Evolutionary conservation across 257 asterid genomes (phyloP).

Genomic region (Buddleja alternifolia): DNA sequence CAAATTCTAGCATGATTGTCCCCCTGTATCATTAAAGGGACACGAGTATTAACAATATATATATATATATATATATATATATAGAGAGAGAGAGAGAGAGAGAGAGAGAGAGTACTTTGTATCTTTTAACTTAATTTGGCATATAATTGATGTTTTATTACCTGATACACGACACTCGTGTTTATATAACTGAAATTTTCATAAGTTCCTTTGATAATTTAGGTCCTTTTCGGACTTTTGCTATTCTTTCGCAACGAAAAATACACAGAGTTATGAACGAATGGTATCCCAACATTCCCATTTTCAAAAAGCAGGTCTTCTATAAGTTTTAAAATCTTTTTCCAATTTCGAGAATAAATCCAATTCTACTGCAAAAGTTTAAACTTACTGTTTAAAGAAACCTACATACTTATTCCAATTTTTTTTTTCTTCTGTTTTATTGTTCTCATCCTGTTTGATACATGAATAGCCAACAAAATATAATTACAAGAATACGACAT

Average conservation of each 20-base stretch:
- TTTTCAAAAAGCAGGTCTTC: constrained; percentile 29
- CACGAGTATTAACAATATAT: too few species aligned
- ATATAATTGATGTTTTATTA: neutral
- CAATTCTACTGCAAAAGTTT: constrained; percentile 33
- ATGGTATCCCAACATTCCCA: constrained; percentile 14
- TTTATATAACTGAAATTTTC: neutral
- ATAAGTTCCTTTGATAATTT: neutral
- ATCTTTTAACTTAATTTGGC: neutral
- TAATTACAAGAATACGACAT: too few species aligned
- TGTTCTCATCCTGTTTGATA: too few species aligned
- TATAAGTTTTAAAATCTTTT: constrained; percentile 23
- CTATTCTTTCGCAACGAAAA: too few species aligned
- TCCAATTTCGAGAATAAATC: constrained; percentile 46
- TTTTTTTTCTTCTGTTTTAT: too few species aligned
- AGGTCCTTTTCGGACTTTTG: neutral
- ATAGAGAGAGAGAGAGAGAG: too few species aligned
- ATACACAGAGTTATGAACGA: constrained; percentile 5
- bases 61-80: too few species aligned
- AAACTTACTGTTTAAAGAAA: constrained; percentile 21
- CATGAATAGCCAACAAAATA: too few species aligned
- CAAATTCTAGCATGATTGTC: too few species aligned
- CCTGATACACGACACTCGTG: neutral
- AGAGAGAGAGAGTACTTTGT: too few species aligned
- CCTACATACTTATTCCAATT: neutral
- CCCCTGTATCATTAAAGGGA: too few species aligned